Evolutionary conservation across 495 filamentous ascomycete species (phyloP).

Genomic region (Penicillium desertorum): DNA sequence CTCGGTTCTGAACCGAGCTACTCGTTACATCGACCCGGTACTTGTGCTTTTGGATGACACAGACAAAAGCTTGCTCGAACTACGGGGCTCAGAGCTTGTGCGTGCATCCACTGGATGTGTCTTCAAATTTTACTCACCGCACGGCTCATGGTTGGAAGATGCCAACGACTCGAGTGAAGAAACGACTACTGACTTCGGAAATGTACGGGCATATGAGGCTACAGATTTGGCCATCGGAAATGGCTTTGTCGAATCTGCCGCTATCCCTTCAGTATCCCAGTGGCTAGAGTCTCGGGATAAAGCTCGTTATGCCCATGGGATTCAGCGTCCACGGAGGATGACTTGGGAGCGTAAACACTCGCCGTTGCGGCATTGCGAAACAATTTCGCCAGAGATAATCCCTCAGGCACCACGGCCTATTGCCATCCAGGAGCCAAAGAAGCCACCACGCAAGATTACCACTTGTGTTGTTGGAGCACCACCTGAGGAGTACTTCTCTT

Average conservation of each 20-base stretch:
- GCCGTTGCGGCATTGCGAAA: not conserved
- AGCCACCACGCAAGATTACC: not conserved
- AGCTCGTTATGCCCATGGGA: not conserved
- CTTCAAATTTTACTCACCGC: conserved; percentile 30
- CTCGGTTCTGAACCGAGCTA: conserved; percentile 20
- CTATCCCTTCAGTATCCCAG: not conserved
- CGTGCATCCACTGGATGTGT: conserved; percentile 17
- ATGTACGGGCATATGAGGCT: not conserved
- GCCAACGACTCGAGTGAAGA: not conserved
- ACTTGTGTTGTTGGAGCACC: not conserved
- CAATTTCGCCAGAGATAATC: not conserved
- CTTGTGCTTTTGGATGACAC: conserved; percentile 16
- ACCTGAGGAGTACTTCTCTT: not conserved
- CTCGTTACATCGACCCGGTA: conserved; percentile 29
- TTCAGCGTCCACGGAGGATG: not conserved
- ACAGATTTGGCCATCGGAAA: conserved; percentile 16
- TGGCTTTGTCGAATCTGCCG: conserved; percentile 13
- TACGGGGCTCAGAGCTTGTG: conserved; percentile 18
- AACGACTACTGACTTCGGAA: conserved; percentile 8
- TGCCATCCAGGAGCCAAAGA: not conserved
- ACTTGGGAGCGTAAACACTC: not conserved
- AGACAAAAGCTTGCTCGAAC: not conserved
- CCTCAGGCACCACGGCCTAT: not conserved
- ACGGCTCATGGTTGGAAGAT: conserved; percentile 29
- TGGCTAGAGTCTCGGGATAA: not conserved